Evolutionary conservation across 2,329 filamentous ascomycete genomes (phyloP), one percentile per base, ranked within the genome.

Genomic region (Xylariales sp.): DNA sequence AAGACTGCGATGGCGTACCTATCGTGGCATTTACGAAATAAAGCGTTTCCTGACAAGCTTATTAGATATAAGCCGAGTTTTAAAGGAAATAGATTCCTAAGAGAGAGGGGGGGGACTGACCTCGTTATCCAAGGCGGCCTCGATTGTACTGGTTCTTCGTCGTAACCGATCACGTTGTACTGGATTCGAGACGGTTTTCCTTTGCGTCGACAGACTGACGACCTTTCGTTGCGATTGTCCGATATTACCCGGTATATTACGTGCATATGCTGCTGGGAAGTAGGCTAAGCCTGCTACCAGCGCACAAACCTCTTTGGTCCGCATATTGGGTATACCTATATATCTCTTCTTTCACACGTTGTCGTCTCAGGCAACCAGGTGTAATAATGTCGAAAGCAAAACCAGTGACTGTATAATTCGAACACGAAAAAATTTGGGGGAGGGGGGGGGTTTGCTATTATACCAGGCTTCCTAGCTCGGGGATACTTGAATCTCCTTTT

Each of bases 11-110:
- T 12, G 90, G 90, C 2, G 89, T 91, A 57, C 90, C 90, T 55
- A 91, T 71, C 5, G 87, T 84, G 55, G 82, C 85, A 76, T 91
- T 91, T 72, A 89, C 82, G 72, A 87, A 89, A 77, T 91, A 91
- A 34, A 91, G 81, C 1, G 87, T 89, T 83, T 87, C 80, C 85
- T 89, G 36, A 39, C 6, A 3, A 30, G 55, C 43, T 45, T 68
- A 58, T 72, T 1, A 30, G 23, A 48, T 9, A 14, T 18, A 5
- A 4, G 41, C 18, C 43, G 16, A 36, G 7, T 14, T 18, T 18
- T 18, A 8, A 32, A 52, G 34, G 10, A 8, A 36, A 53, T 8
- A 36, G 12, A 10, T 41, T 39, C 39, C 28, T 18, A 23, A 12
- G 53, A n/a, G 23, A 23, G 23, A 23, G 23, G n/a, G 69, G 34